Conservation (phyloP, 169 alveolate species). For the Cryptosporidium xiaoi region DNA sequence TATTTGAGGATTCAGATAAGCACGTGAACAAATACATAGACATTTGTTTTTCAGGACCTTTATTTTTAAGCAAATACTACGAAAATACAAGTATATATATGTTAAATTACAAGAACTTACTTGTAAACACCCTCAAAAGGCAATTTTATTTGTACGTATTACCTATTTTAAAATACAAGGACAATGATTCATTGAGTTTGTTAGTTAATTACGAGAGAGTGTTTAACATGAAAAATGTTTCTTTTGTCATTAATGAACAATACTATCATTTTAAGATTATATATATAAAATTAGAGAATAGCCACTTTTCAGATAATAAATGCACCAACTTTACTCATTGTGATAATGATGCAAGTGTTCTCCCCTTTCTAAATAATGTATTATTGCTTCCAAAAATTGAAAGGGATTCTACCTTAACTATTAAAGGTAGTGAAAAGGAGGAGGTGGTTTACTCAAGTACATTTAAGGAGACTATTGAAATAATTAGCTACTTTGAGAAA, state of each 20-base stretch:
- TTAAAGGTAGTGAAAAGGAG: neutral
- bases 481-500: neutral
- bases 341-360: neutral
- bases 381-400: slow-evolving; percentile 4
- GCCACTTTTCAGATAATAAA: too few species aligned
- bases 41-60: slow-evolving; percentile 39
- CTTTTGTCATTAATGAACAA: slow-evolving; percentile 31
- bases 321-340: neutral
- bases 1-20: too few species aligned
- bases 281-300: neutral
- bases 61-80: neutral
- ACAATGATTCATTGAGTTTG: neutral
- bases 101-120: slow-evolving; percentile 2
- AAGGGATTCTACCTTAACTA: neutral
- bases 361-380: neutral
- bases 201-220: neutral
- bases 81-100: slow-evolving; percentile 17
- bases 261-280: slow-evolving; percentile 19
- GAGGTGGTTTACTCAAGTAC: neutral
- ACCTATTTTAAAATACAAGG: neutral
- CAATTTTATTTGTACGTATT: slow-evolving; percentile 17
- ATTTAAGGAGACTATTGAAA: neutral
- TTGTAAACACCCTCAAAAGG: slow-evolving; percentile 29
- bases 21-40: neutral
- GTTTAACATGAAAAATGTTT: neutral